A percentile compares a stretch with the other conserved stretches of the same genome.
These are phyloP conservation scores for Biscogniauxia marginata DNA, from an alignment of 2,329 filamentous ascomycete genomes.

Conservation along the genomic window DNA sequence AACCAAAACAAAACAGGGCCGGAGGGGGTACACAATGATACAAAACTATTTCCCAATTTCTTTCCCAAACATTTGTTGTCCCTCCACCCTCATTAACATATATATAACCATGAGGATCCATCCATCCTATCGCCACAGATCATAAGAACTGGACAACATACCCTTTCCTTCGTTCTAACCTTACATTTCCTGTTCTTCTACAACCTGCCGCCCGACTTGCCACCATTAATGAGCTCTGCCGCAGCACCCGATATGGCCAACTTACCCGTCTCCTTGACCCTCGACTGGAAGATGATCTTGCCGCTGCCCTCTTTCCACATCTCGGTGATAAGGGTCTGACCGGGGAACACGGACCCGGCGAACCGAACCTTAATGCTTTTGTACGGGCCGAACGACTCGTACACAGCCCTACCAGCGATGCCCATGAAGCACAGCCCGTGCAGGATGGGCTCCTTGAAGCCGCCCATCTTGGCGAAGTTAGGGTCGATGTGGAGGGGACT, in stretches of 20 bases:
- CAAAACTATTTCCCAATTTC: neutral
- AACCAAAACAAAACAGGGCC: no score
- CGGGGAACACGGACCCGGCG: conserved; percentile 79
- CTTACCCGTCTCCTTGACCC: conserved; percentile 92
- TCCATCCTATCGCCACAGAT: neutral
- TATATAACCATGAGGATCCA: neutral
- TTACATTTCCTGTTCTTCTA: conserved; percentile 17
- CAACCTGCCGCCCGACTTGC: conserved; percentile 32
- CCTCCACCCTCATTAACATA: neutral
- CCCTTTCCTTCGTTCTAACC: no score
- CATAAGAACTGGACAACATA: neutral
- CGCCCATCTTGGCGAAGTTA: conserved; percentile 88
- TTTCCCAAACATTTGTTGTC: no score
- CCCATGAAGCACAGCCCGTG: conserved; percentile 98
- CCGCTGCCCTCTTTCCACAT: conserved; percentile 80
- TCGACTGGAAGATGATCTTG: conserved; percentile 78
- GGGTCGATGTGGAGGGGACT: conserved; percentile 93
- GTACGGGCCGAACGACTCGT: conserved; percentile 77
- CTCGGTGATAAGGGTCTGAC: conserved; percentile 87
- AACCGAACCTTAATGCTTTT: conserved; percentile 94
- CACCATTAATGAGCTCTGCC: conserved; percentile 59
- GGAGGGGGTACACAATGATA: no score
- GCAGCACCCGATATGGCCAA: conserved; percentile 78
- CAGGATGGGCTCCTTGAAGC: conserved; percentile 90
- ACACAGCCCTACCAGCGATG: conserved; percentile 85